These are phyloP conservation scores for Cordyceps cicadae DNA, from an alignment of 2,329 filamentous ascomycete species.

Conservation along the genomic window DNA sequence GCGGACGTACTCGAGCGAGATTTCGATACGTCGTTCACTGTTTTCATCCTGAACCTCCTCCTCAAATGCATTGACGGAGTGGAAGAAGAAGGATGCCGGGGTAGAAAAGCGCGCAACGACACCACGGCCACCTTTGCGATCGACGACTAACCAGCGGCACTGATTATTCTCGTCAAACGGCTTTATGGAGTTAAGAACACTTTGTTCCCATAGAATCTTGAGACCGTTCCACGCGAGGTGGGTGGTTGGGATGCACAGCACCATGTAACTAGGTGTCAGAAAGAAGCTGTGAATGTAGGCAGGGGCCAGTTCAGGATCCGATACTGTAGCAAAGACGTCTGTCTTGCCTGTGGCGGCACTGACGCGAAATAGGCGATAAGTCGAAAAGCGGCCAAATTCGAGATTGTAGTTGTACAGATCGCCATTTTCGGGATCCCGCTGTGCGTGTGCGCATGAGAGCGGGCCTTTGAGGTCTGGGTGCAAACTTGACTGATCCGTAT, in stretches of 20 bases:
- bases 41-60: slow-evolving; percentile 34
- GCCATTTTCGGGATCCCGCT: slow-evolving; percentile 62
- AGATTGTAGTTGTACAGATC: slow-evolving; percentile 79
- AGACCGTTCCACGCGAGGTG: slow-evolving; percentile 51
- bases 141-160: slow-evolving; percentile 66
- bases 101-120: slow-evolving; percentile 62
- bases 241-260: slow-evolving; percentile 65
- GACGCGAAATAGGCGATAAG: slow-evolving; percentile 63
- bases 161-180: slow-evolving; percentile 49
- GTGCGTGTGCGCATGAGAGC: slow-evolving; percentile 62
- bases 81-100: slow-evolving; percentile 68
- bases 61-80: slow-evolving; percentile 71
- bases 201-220: slow-evolving; percentile 55
- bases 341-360: slow-evolving; percentile 56
- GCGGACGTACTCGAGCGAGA: slow-evolving; percentile 57
- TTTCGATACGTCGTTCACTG: slow-evolving; percentile 28
- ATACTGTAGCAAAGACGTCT: slow-evolving; percentile 61
- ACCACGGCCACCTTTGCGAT: slow-evolving; percentile 53
- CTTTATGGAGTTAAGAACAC: slow-evolving; percentile 59
- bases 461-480: slow-evolving; percentile 62
- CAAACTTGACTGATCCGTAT: slow-evolving; percentile 50
- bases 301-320: slow-evolving; percentile 37
- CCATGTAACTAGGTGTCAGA: slow-evolving; percentile 59
- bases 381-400: slow-evolving; percentile 45
- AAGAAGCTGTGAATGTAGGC: slow-evolving; percentile 83